Conservation (phyloP, 2,329 filamentous ascomycete species). For the Ceratocystis cacaofunesta region DNA sequence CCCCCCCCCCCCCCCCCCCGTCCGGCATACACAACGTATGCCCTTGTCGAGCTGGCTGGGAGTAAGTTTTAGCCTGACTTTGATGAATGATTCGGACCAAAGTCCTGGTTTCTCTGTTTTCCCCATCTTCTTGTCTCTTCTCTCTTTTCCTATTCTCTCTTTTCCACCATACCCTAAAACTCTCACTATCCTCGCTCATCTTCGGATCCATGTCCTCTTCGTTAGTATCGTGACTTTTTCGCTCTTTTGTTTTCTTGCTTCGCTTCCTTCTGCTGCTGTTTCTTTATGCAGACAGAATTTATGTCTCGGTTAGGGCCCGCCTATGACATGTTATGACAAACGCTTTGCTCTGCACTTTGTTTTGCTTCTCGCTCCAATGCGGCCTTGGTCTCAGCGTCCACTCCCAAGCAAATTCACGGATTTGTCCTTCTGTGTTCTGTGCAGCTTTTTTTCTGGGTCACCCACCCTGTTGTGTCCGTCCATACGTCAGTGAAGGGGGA, state of each 20-base stretch:
- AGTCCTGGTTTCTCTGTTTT: not conserved
- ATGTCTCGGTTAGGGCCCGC: not conserved
- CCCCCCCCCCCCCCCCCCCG: not conserved
- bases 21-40: not conserved
- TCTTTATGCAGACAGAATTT: not conserved
- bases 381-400: not conserved
- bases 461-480: not conserved
- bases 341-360: not conserved
- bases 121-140: not conserved
- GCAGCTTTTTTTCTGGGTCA: not conserved
- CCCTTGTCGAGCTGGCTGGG: conserved; percentile 1
- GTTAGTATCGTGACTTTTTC: not conserved
- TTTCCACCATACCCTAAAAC: not conserved
- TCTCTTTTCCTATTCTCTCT: not conserved
- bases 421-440: not conserved
- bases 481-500: not conserved
- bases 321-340: not conserved
- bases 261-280: not conserved
- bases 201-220: not conserved
- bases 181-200: not conserved
- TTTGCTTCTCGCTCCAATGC: not conserved
- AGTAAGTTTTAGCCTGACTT: not conserved
- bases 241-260: not conserved
- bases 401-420: not conserved
- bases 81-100: not conserved